Evolutionary conservation across 2,329 filamentous ascomycete species (phyloP).

Genomic region (Calonectria pseudoturangicola): DNA sequence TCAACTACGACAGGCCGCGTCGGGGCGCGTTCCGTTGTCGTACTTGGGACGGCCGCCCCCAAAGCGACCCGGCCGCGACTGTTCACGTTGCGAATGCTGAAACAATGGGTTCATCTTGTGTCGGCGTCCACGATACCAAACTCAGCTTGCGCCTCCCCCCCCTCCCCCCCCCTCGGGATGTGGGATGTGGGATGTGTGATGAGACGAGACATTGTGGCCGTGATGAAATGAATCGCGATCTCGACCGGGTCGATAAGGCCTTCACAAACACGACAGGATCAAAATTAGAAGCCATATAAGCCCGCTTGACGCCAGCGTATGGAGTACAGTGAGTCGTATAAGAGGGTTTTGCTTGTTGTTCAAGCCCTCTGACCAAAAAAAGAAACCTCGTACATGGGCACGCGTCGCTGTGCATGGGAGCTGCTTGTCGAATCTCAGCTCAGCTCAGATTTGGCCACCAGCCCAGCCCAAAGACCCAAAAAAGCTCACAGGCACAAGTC

Average conservation of each 20-base stretch:
- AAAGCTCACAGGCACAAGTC: conserved; percentile 24
- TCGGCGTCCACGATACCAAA: conserved; percentile 17
- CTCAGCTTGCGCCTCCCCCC: background rate
- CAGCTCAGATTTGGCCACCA: conserved; percentile 25
- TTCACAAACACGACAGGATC: background rate
- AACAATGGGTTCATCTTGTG: conserved; percentile 33
- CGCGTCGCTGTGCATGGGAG: background rate
- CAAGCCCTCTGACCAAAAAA: background rate
- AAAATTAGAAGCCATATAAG: background rate
- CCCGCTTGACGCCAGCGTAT: background rate
- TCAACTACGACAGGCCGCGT: conserved; percentile 11
- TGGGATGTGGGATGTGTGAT: background rate
- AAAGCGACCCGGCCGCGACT: conserved; percentile 32
- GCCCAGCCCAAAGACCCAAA: conserved; percentile 19
- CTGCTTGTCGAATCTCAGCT: conserved; percentile 38
- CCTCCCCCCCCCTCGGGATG: too few relatives aligned
- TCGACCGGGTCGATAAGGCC: background rate
- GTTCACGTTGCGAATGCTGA: conserved; percentile 33
- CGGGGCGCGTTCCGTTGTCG: conserved; percentile 8
- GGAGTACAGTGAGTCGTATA: conserved; percentile 1
- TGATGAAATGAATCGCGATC: conserved; percentile 24
- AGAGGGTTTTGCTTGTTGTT: conserved; percentile 8
- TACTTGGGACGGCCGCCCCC: conserved; percentile 18
- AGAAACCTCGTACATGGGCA: conserved; percentile 16
- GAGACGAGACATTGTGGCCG: background rate